These are phyloP conservation scores for Xylariaceae sp. DNA, from an alignment of 2,329 filamentous ascomycete genomes.

Conservation along the genomic window DNA sequence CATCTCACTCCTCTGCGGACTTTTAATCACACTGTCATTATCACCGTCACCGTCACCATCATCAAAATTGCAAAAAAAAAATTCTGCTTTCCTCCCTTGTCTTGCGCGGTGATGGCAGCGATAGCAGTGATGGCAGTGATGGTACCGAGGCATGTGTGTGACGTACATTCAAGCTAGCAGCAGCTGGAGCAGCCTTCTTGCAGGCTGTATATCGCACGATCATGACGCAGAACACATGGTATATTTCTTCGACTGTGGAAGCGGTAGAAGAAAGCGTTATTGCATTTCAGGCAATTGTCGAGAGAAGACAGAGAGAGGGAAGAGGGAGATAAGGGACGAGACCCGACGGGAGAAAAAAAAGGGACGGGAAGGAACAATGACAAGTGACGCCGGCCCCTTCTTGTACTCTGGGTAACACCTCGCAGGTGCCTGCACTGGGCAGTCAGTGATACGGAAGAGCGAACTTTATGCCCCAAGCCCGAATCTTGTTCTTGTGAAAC, in stretches of 20 bases:
- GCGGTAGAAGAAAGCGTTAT: conserved; percentile 1
- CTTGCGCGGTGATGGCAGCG: background rate
- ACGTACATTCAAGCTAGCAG: conserved; percentile 34
- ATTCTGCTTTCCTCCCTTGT: conserved; percentile 11
- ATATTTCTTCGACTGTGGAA: background rate
- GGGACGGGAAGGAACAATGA: background rate
- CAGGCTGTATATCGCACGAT: conserved; percentile 36
- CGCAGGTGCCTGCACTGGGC: too few species aligned
- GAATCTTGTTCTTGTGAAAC: background rate
- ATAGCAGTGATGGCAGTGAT: background rate
- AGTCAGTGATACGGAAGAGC: background rate
- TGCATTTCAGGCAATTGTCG: background rate
- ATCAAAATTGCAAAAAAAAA: background rate
- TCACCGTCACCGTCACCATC: background rate
- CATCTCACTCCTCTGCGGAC: background rate
- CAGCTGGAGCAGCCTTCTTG: conserved; percentile 37
- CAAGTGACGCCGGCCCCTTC: background rate
- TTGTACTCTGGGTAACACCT: background rate
- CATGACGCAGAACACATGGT: conserved; percentile 34
- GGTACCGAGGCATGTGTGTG: conserved; percentile 10
- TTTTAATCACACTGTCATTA: background rate
- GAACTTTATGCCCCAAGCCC: conserved; percentile 13
- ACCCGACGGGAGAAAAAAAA: background rate
- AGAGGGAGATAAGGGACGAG: background rate
- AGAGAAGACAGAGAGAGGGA: background rate